Conservation (phyloP, 2,329 filamentous ascomycete species). For the Calonectria hongkongensis region DNA sequence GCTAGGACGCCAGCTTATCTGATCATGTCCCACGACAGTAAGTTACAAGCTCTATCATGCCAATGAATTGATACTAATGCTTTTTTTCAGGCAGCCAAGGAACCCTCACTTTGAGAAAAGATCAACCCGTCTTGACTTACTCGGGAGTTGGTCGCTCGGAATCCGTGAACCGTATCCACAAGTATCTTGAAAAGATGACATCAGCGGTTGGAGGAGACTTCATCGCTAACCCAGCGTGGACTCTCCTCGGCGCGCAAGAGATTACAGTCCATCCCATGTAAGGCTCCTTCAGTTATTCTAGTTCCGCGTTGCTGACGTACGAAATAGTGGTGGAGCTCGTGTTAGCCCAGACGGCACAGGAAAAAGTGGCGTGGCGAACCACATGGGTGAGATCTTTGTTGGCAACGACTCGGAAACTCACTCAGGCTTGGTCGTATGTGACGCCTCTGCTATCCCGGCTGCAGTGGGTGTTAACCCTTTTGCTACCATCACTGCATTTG, state of each 20-base stretch:
- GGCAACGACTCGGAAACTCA: slow-evolving; percentile 72
- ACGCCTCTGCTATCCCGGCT: slow-evolving; percentile 77
- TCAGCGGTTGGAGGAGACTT: slow-evolving; percentile 76
- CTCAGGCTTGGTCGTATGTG: slow-evolving; percentile 76
- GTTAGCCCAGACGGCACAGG: slow-evolving; percentile 77
- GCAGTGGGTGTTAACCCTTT: slow-evolving; percentile 80
- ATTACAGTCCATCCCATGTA: slow-evolving; percentile 78
- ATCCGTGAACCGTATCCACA: slow-evolving; percentile 72
- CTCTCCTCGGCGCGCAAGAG: slow-evolving; percentile 73
- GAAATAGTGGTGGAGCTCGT: slow-evolving; percentile 71
- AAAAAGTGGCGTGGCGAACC: slow-evolving; percentile 75
- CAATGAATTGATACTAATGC: not conserved
- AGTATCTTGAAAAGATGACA: slow-evolving; percentile 72
- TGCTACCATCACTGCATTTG: slow-evolving; percentile 81
- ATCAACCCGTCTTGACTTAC: slow-evolving; percentile 76
- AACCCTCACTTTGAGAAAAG: slow-evolving; percentile 74
- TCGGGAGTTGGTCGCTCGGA: slow-evolving; percentile 74
- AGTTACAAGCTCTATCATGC: slow-evolving; percentile 37
- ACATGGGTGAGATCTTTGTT: slow-evolving; percentile 75
- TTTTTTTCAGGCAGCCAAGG: slow-evolving; percentile 71
- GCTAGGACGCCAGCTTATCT: slow-evolving; percentile 78
- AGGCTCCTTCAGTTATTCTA: not conserved
- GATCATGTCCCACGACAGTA: slow-evolving; percentile 80
- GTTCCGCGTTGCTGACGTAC: not conserved
- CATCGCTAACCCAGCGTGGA: slow-evolving; percentile 75